phyloP scores from a whole-genome alignment of 169 alveolate genomes.

The Perkinsus marinus region DNA sequence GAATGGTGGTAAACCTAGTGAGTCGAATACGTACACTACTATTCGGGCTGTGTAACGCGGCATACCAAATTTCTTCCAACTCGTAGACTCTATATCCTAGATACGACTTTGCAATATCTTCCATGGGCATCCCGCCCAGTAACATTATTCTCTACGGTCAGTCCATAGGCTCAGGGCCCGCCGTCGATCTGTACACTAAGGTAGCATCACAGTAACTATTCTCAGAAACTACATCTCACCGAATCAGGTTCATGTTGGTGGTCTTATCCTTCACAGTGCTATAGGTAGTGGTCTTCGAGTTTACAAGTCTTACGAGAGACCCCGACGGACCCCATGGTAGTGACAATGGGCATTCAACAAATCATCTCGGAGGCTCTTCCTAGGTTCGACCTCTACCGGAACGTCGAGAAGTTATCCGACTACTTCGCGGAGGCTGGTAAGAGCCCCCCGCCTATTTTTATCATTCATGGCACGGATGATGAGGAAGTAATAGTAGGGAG shows the following conservation, averaged over 20 bases:
- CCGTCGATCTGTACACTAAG: slow-evolving; percentile 6
- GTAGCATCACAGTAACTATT: background rate
- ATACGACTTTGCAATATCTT: slow-evolving; percentile 8
- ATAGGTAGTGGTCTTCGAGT: slow-evolving; percentile 28
- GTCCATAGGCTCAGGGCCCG: slow-evolving; percentile 41
- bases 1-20: slow-evolving; percentile 27
- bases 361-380: slow-evolving; percentile 3
- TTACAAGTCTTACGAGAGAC: background rate
- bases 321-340: background rate
- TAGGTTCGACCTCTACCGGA: slow-evolving; percentile 32
- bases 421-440: background rate
- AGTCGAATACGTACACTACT: slow-evolving; percentile 10
- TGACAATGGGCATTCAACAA: background rate
- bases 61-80: background rate
- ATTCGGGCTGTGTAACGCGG: slow-evolving; percentile 10
- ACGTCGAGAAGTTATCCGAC: slow-evolving; percentile 17
- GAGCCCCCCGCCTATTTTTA: slow-evolving; percentile 31
- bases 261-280: slow-evolving; percentile 36
- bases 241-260: slow-evolving; percentile 21
- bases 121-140: background rate
- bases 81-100: background rate
- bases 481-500: background rate
- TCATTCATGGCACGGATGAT: slow-evolving; percentile 38
- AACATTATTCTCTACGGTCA: slow-evolving; percentile 32
- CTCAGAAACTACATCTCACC: background rate